Conservation (phyloP, 768 basidiomycete genomes). For the Xerocomellus amylosporus region DNA sequence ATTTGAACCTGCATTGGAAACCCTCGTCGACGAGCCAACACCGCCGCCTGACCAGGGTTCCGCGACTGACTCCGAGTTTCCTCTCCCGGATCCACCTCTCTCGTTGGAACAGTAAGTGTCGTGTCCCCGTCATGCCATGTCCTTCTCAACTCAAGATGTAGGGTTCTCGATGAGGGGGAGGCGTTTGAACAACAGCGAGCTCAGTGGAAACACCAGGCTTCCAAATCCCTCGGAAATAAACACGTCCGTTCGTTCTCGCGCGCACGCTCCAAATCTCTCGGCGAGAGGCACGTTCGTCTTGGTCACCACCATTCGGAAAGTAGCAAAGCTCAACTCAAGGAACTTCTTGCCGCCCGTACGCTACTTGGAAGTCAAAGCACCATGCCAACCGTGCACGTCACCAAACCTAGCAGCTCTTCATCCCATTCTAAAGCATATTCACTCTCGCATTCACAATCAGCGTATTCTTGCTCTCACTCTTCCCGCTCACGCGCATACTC, state of each 20-base stretch:
- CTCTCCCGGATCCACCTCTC: constrained; percentile 55
- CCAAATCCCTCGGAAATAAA: constrained; percentile 62
- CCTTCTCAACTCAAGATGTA: constrained; percentile 24
- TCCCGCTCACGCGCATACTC: constrained; percentile 28
- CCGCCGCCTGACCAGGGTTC: constrained; percentile 1
- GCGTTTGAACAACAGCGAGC: constrained; percentile 60
- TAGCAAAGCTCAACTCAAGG: constrained; percentile 27
- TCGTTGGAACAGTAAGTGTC: constrained; percentile 47
- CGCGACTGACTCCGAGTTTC: constrained; percentile 46
- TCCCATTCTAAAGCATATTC: constrained; percentile 31
- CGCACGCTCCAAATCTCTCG: constrained; percentile 40
- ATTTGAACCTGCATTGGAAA: constrained; percentile 22
- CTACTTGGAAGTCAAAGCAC: constrained; percentile 62
- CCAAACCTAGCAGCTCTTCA: constrained; percentile 15
- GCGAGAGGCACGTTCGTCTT: constrained; percentile 17
- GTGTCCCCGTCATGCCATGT: background rate
- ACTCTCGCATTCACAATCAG: constrained; percentile 27
- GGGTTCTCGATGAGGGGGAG: constrained; percentile 66
- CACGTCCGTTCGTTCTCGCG: constrained; percentile 61
- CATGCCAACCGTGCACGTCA: constrained; percentile 39
- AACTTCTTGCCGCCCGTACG: constrained; percentile 64
- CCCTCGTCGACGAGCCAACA: constrained; percentile 13
- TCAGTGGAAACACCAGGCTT: constrained; percentile 64
- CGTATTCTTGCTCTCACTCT: constrained; percentile 19
- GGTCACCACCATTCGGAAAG: constrained; percentile 21